Conservation (phyloP, 2,329 filamentous ascomycete species). For the Scytalidium lignicola region DNA sequence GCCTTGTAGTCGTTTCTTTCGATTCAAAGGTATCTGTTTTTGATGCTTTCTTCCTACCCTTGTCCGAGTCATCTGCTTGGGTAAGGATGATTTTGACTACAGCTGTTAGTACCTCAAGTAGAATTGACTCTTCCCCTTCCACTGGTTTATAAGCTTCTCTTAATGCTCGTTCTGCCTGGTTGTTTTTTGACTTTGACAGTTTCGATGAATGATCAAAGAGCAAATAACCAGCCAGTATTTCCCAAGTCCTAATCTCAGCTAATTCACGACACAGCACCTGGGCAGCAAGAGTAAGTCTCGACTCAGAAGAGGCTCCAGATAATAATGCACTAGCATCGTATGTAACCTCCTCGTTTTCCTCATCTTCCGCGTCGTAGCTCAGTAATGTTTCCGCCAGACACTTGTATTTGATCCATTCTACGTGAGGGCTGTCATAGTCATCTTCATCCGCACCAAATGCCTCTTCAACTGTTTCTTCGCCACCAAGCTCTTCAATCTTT, state of each 20-base stretch:
- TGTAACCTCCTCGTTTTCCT: slow-evolving; percentile 38
- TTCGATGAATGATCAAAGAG: slow-evolving; percentile 80
- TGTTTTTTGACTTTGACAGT: slow-evolving; percentile 51
- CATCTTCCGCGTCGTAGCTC: slow-evolving; percentile 69
- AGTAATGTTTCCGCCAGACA: slow-evolving; percentile 79
- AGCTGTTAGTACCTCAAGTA: slow-evolving; percentile 82
- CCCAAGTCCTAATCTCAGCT: slow-evolving; percentile 79
- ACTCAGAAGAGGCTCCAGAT: slow-evolving; percentile 64
- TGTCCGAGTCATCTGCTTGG: slow-evolving; percentile 61
- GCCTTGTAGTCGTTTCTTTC: slow-evolving; percentile 73
- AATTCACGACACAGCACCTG: slow-evolving; percentile 82
- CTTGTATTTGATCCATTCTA: slow-evolving; percentile 88
- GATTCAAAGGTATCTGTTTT: slow-evolving; percentile 60
- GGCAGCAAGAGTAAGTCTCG: slow-evolving; percentile 78
- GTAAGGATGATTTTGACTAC: slow-evolving; percentile 71
- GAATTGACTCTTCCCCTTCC: slow-evolving; percentile 66
- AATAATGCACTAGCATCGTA: slow-evolving; percentile 35
- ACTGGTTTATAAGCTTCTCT: slow-evolving; percentile 22
- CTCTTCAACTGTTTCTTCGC: slow-evolving; percentile 60
- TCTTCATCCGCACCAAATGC: slow-evolving; percentile 50
- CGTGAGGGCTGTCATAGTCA: slow-evolving; percentile 69
- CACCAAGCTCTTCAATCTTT: slow-evolving; percentile 79
- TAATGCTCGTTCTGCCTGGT: slow-evolving; percentile 57
- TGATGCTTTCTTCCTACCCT: slow-evolving; percentile 46
- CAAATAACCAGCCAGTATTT: slow-evolving; percentile 81